These are phyloP conservation scores for Hypoxylon sp. DNA, from an alignment of 2,329 filamentous ascomycete species.

Conservation along the genomic window DNA sequence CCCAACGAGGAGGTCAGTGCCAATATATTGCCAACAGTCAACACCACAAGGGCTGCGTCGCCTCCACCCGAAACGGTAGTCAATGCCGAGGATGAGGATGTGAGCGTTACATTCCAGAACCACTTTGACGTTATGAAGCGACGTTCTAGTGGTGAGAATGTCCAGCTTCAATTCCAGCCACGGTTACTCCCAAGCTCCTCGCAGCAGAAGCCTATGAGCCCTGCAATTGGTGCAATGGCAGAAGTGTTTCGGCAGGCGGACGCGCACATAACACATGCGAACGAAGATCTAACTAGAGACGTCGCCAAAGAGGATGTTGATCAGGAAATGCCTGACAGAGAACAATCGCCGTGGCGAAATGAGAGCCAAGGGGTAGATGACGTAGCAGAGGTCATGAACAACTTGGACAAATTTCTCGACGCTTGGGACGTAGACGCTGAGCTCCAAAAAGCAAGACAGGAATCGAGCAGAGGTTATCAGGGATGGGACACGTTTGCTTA, in stretches of 20 bases:
- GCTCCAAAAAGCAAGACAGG: conserved; percentile 52
- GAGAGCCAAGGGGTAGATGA: conserved; percentile 57
- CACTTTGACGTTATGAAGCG: conserved; percentile 65
- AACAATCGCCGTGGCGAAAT: conserved; percentile 53
- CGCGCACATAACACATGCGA: conserved; percentile 26
- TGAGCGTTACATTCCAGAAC: conserved; percentile 60
- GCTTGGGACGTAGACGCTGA: conserved; percentile 59
- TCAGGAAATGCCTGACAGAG: conserved; percentile 27
- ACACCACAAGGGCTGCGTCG: conserved; percentile 54
- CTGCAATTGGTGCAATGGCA: conserved; percentile 63
- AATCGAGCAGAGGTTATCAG: conserved; percentile 18
- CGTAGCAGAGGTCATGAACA: conserved; percentile 63
- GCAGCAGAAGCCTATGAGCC: conserved; percentile 60
- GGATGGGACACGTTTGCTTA: conserved; percentile 8
- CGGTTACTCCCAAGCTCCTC: conserved; percentile 61
- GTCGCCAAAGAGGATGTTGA: conserved; percentile 26
- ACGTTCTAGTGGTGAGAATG: conserved; percentile 49
- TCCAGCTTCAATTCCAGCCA: conserved; percentile 45
- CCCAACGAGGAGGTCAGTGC: conserved; percentile 48
- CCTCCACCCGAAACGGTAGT: conserved; percentile 61
- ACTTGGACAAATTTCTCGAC: conserved; percentile 63
- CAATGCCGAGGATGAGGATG: conserved; percentile 52
- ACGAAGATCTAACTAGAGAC: conserved; percentile 36
- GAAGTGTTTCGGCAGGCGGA: conserved; percentile 66
- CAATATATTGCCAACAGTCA: conserved; percentile 30